These are phyloP conservation scores for Rhynchospora breviuscula DNA, from an alignment of 176 grass and related monocot genomes.

Conservation along the genomic window DNA sequence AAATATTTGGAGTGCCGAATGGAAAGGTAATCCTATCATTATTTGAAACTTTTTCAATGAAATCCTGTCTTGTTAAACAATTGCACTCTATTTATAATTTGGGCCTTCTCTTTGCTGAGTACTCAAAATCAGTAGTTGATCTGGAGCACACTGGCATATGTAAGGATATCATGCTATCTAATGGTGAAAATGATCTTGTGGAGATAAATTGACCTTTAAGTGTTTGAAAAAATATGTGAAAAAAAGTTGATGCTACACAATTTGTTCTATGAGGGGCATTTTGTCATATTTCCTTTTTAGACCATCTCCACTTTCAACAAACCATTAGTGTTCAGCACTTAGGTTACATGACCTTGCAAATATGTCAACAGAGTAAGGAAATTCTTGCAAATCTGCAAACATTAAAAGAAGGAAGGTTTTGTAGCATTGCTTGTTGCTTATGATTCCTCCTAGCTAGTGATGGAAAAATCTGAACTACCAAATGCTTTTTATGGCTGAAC, in stretches of 20 bases:
- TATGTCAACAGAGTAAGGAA: neutral
- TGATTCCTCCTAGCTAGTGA: neutral
- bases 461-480: neutral
- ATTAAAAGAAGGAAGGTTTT: neutral
- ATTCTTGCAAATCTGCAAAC: neutral
- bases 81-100: neutral
- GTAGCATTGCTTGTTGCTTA: neutral
- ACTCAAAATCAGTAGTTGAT: neutral
- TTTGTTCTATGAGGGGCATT: neutral
- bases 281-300: neutral
- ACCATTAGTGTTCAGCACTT: neutral
- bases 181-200: neutral
- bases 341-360: neutral
- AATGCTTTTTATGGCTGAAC: neutral
- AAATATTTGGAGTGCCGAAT: conserved; percentile 26
- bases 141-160: neutral
- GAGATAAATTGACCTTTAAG: neutral
- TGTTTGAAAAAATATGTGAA: neutral
- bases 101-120: neutral
- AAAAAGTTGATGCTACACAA: neutral
- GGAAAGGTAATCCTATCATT: conserved; percentile 13
- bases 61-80: neutral
- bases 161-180: neutral
- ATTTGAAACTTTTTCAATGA: neutral
- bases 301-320: neutral